Evolutionary conservation across 2,329 filamentous ascomycete genomes (phyloP).

Genomic region (Cercospora sojina): DNA sequence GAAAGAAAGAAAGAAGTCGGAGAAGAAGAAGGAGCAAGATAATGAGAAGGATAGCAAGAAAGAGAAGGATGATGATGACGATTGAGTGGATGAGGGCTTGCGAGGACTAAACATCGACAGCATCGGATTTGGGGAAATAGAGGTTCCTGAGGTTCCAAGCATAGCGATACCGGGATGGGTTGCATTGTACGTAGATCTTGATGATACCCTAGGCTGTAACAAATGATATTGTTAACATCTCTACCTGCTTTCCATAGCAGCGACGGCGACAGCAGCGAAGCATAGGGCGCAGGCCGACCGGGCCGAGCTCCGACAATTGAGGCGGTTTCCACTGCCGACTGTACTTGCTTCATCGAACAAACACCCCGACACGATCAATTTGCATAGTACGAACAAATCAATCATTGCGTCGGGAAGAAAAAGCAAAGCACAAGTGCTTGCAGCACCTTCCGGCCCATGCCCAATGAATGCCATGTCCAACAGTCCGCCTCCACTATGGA

Average conservation of each 20-base stretch:
- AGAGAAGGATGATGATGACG: slow-evolving; percentile 46
- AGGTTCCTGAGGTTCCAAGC: not conserved
- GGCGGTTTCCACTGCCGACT: not conserved
- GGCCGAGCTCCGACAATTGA: not conserved
- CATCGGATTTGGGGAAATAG: not conserved
- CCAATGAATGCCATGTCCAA: not conserved
- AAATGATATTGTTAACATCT: not conserved
- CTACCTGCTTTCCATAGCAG: not conserved
- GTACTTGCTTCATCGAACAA: not conserved
- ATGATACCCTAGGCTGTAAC: slow-evolving; percentile 11
- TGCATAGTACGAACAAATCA: not conserved
- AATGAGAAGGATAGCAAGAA: slow-evolving; percentile 60
- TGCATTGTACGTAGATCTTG: not conserved
- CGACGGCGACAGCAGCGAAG: not conserved
- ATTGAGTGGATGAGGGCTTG: not conserved
- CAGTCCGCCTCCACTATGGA: not conserved
- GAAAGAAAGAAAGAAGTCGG: slow-evolving; percentile 55
- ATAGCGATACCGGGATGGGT: slow-evolving; percentile 3
- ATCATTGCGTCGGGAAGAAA: not conserved
- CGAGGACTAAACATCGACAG: not conserved
- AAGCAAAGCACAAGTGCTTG: not conserved
- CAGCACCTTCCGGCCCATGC: not conserved
- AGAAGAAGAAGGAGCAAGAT: slow-evolving; percentile 41
- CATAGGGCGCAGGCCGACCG: not conserved
- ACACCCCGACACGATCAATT: not conserved